Base-by-base conservation (phyloP, 2,329 filamentous ascomycete species). In the Westerdykella ornata region DNA sequence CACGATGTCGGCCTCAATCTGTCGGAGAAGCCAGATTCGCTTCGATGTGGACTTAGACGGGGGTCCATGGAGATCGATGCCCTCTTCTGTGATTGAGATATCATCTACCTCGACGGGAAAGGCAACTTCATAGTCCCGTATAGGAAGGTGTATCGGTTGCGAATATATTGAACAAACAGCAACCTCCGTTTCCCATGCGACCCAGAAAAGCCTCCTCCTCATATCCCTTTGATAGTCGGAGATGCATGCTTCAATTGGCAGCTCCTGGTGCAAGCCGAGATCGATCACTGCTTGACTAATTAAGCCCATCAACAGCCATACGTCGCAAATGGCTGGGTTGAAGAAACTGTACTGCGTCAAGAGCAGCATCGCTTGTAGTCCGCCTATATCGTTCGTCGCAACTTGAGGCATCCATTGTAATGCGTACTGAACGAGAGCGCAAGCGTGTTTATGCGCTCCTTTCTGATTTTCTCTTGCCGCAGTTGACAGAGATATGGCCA, bases 151-250 rank as follows among this genome's bases (percentile, higher is more conserved):
- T 8, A 57, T 55, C 2, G 59, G 60, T 4, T 58, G 56, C 9
- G 59, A 33, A 17, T 64, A 64, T 32, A 61, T 60, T 18, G 53
- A 59, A 34, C 60, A 63, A 1, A 64, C 62, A 6, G 59, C 59
- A 13, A 62, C 58, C 38, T 65, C 62, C 62, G 64, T 64, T 34
- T 65, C 62, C 60, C 60, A 65, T 12, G 60, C 60, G 34, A 56
- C 60, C 62, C 62, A 65, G 18, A 65, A 65, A 30, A 65, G 38
- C 13, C 62, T 59, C 18, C 62, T 54, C n/a, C 62, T 51, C 60
- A 63, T 63, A 35, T 65, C 62, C n/a, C 62, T 60, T 36, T 61
- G 45, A 33, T 59, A 60, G 5, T 53, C 43, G 2, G 57, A 53
- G 9, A 64, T 49, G 5, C 35, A 45, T 13, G 46, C 20, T 31